A percentile compares a stretch with the other conserved stretches of the same genome.
Conservation (phyloP, 192 early-diverging fungal species). For the Linnemannia zychae region DNA sequence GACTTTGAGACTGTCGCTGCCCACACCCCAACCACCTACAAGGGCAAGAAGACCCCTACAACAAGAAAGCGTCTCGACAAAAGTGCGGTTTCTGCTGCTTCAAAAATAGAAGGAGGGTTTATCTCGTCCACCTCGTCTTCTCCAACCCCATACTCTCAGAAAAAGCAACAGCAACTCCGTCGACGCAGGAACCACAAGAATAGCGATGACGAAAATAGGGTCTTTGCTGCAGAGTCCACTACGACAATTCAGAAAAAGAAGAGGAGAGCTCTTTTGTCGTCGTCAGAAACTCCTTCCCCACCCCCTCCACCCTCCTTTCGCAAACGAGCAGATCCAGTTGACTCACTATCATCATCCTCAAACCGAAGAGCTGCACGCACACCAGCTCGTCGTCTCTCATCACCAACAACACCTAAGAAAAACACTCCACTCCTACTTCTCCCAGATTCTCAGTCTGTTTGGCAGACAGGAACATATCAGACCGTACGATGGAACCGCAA, state of each 20-base stretch:
- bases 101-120: background rate
- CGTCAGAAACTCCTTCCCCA: background rate
- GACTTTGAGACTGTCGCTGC: background rate
- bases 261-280: background rate
- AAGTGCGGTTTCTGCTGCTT: background rate
- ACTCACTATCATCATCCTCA: background rate
- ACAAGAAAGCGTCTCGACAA: background rate
- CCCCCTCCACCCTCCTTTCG: background rate
- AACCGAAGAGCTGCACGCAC: background rate
- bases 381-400: background rate
- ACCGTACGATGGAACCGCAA: constrained; percentile 40
- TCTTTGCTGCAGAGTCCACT: background rate
- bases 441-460: constrained; percentile 33
- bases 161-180: background rate
- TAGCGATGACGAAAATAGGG: constrained; percentile 9
- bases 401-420: background rate
- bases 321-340: background rate
- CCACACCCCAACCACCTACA: background rate
- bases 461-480: constrained; percentile 45
- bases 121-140: background rate
- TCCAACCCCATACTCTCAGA: background rate
- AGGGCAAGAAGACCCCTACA: background rate
- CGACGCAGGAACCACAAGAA: constrained; percentile 5
- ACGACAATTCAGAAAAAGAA: background rate
- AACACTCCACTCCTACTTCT: constrained; percentile 32